phyloP scores from a whole-genome alignment of 176 grass and related monocot species.

The Urochloa ruziziensis region DNA sequence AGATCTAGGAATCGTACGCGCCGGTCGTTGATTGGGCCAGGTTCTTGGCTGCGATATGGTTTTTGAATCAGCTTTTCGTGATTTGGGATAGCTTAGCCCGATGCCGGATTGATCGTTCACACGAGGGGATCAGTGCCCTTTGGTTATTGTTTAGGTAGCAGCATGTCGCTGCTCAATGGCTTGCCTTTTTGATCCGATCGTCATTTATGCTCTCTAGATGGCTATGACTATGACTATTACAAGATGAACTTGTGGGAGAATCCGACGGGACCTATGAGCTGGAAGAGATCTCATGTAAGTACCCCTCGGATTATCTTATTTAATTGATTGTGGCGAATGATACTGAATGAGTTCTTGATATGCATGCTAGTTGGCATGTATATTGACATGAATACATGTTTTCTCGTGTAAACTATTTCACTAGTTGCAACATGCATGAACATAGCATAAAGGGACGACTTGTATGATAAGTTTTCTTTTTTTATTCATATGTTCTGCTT shows the following conservation, averaged over 20 bases:
- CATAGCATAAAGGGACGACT: neutral
- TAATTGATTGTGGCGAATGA: neutral
- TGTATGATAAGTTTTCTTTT: too few relatives aligned
- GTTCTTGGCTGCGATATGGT: neutral
- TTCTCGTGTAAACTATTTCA: neutral
- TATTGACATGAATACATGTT: neutral
- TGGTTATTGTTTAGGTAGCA: neutral
- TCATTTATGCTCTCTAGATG: slow-evolving; percentile 27
- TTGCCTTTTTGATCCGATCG: neutral
- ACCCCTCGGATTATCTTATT: neutral
- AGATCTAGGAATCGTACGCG: too few relatives aligned
- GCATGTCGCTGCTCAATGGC: neutral
- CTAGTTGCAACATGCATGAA: too few relatives aligned
- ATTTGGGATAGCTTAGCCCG: neutral
- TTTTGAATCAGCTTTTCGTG: neutral
- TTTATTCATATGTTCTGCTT: too few relatives aligned
- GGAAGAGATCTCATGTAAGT: slow-evolving; percentile 53
- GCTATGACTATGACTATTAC: too few relatives aligned
- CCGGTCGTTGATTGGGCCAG: neutral
- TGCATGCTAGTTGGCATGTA: neutral
- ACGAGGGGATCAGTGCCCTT: neutral
- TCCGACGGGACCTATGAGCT: slow-evolving; percentile 35
- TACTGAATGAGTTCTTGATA: neutral
- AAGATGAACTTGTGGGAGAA: slow-evolving; percentile 48
- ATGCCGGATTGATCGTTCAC: neutral